Base-by-base conservation (phyloP, 345 rosid genomes). In the Heritiera fomes region DNA sequence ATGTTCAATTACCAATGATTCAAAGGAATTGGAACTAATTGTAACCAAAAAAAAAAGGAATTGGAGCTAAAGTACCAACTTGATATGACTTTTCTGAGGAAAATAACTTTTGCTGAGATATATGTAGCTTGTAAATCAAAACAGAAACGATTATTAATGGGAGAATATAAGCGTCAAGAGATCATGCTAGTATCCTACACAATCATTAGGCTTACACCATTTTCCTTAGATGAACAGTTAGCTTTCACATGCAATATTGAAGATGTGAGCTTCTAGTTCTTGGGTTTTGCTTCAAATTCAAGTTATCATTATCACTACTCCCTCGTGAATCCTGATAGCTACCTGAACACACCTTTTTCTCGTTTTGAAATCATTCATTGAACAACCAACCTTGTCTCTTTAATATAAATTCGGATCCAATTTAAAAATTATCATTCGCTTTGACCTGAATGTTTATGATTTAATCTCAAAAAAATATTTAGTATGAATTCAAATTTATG, bases 211-310 rank as follows among this genome's bases (percentile, higher is more conserved):
- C 46, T 50, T 52, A 0, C 56, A 23, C 73, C 56, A 13, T 47
- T 46, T 47, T 30, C 56, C 38, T 47, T 69, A 6, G 10, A 50
- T 12, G 28, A 62, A 62, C 41, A 30, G 41, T 69, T 23, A 46
- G 7, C 23, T 17, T 34, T 15, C 71, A 18, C 73, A 68, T 46
- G 40, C 55, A 67, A 0, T 9, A 23, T 8, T 6, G 64, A 8
- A 32, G 41, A 64, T 64, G n/a, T 64, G n/a, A 18, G 32, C 34
- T 68, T 68, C 55, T 12, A 6, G 34, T 68, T 68, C 55, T 45
- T 71, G 60, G 73, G 45, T 52, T 71, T 71, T 71, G 61, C 61
- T 71, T 71, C 30, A 32, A 71, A 52, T 8, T 50, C 45, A 52
- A 71, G 60, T 32, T 71, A 49, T 66, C 71, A 66, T 40, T 9